Evolutionary conservation across 2,329 filamentous ascomycete genomes (phyloP).

Genomic region (Alternaria metachromatica): DNA sequence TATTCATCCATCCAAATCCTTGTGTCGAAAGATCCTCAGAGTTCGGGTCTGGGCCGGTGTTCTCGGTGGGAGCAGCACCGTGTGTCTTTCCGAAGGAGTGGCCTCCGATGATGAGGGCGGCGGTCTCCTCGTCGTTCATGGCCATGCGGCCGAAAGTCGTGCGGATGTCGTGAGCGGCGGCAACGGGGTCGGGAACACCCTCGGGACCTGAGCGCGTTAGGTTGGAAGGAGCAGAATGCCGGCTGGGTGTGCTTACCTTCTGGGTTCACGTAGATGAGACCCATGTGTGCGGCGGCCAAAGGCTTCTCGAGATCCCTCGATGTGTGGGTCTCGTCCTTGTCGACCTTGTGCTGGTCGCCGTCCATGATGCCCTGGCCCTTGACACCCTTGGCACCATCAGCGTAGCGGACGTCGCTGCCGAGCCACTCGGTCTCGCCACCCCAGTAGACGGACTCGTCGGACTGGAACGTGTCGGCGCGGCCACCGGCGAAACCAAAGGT

Average conservation of each 20-base stretch:
- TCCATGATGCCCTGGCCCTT: slow-evolving; percentile 48
- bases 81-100: slow-evolving; percentile 84
- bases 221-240: not conserved
- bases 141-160: slow-evolving; percentile 79
- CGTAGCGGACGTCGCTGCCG: slow-evolving; percentile 75
- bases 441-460: slow-evolving; percentile 80
- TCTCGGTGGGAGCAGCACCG: slow-evolving; percentile 69
- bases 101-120: slow-evolving; percentile 78
- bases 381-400: slow-evolving; percentile 57
- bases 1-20: slow-evolving; percentile 76
- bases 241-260: slow-evolving; percentile 51
- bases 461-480: slow-evolving; percentile 75
- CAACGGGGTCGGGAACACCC: slow-evolving; percentile 71
- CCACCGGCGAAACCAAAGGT: slow-evolving; percentile 77
- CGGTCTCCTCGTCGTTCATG: slow-evolving; percentile 84
- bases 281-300: slow-evolving; percentile 73
- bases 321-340: slow-evolving; percentile 50
- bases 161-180: slow-evolving; percentile 74
- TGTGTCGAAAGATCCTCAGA: slow-evolving; percentile 69
- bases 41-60: slow-evolving; percentile 72
- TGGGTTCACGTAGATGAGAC: slow-evolving; percentile 83
- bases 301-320: slow-evolving; percentile 70
- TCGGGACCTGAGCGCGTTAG: slow-evolving; percentile 63
- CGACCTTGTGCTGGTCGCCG: slow-evolving; percentile 41
- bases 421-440: slow-evolving; percentile 77